phyloP scores from a whole-genome alignment of 208 protist species.

The Tritrichomonas musculus region DNA sequence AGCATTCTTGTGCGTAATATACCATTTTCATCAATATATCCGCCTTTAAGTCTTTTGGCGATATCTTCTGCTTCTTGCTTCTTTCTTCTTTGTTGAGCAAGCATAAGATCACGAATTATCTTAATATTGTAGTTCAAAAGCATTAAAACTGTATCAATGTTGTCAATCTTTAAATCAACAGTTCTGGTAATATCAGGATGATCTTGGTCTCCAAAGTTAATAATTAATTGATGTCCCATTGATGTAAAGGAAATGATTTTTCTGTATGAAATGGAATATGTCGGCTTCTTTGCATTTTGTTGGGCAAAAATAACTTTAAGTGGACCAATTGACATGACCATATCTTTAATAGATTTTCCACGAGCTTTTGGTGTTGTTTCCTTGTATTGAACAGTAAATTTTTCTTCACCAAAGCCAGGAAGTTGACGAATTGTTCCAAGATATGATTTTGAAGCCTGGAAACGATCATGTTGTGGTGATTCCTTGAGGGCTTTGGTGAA shows the following conservation, averaged over 20 bases:
- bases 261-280: background rate
- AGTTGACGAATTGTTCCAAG: background rate
- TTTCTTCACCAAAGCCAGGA: background rate
- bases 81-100: background rate
- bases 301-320: background rate
- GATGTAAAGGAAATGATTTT: background rate
- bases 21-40: conserved; percentile 14
- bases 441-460: background rate
- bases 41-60: background rate
- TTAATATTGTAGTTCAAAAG: conserved; percentile 16
- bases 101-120: background rate
- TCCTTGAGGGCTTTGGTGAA: background rate
- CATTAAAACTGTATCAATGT: background rate
- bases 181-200: background rate
- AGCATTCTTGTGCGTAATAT: background rate
- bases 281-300: background rate
- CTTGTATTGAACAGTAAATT: background rate
- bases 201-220: background rate
- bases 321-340: background rate
- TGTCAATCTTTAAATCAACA: background rate
- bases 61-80: background rate
- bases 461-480: too few relatives aligned
- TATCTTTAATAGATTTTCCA: background rate
- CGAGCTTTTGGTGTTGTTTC: background rate
- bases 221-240: background rate